Evolutionary conservation across 176 grass and related monocot species (phyloP).

Genomic region (Typha latifolia): DNA sequence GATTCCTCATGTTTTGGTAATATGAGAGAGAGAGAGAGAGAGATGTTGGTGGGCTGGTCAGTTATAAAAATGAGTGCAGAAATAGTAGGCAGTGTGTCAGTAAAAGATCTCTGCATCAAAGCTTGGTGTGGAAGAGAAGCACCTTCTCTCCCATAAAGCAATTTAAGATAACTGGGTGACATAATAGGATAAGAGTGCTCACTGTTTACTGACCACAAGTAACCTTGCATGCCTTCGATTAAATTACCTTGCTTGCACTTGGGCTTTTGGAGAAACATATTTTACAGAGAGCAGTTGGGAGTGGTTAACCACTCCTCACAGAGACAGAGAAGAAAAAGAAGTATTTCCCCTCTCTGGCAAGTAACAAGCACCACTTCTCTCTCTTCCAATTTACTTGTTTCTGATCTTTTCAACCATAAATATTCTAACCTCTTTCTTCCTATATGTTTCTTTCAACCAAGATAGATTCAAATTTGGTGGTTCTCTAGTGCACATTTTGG

Average conservation of each 20-base stretch:
- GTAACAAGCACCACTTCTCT: slow-evolving; percentile 38
- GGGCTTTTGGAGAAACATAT: slow-evolving; percentile 10
- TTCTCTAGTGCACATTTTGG: background rate
- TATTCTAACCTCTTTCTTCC: background rate
- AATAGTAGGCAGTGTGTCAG: slow-evolving; percentile 56
- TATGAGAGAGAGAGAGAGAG: slow-evolving; percentile 14
- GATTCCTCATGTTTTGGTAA: slow-evolving; percentile 69
- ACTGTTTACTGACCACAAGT: background rate
- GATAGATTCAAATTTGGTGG: background rate
- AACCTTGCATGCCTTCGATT: background rate
- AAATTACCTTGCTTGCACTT: background rate
- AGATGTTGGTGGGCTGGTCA: slow-evolving; percentile 50
- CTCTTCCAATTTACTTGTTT: slow-evolving; percentile 23
- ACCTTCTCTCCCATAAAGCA: slow-evolving; percentile 42
- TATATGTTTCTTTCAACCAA: background rate
- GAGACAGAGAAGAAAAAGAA: slow-evolving; percentile 8
- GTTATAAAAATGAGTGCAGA: slow-evolving; percentile 35
- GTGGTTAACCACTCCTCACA: slow-evolving; percentile 5
- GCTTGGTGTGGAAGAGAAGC: slow-evolving; percentile 96
- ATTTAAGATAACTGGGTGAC: slow-evolving; percentile 2
- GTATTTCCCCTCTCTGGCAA: slow-evolving; percentile 44
- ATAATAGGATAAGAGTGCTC: slow-evolving; percentile 2
- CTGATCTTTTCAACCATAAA: slow-evolving; percentile 32
- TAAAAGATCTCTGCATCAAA: slow-evolving; percentile 66
- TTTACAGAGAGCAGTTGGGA: slow-evolving; percentile 25